Evolutionary conservation across 164 flowering plant genomes (phyloP).

Genomic region (Saururus chinensis): DNA sequence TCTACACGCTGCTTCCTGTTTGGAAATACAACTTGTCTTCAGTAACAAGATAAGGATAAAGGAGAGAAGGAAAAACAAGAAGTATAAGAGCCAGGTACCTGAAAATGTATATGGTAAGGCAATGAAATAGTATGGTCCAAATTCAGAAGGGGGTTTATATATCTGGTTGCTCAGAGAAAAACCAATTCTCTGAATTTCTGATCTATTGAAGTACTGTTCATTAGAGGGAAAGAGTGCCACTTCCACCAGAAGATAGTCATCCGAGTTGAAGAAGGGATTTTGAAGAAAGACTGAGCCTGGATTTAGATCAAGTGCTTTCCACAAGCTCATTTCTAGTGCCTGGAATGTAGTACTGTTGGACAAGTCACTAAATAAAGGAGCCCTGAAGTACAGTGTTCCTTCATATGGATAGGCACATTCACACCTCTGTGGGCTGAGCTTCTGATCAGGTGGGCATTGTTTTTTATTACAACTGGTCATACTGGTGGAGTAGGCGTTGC

Average conservation of each 20-base stretch:
- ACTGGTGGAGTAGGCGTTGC: constrained; percentile 49
- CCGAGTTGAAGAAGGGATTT: constrained; percentile 46
- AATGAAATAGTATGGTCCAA: constrained; percentile 60
- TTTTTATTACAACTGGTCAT: constrained; percentile 46
- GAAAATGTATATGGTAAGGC: constrained; percentile 42
- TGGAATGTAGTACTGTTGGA: constrained; percentile 43
- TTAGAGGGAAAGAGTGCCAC: constrained; percentile 56
- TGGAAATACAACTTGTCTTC: no score
- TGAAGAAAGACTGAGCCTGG: constrained; percentile 72
- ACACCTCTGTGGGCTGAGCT: constrained; percentile 71
- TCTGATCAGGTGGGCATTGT: constrained; percentile 41
- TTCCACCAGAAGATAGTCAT: constrained; percentile 60
- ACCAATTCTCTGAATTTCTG: constrained; percentile 57
- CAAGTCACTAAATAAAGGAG: constrained; percentile 60
- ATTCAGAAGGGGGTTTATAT: constrained; percentile 46
- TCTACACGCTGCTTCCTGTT: no score
- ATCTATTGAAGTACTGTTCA: constrained; percentile 50
- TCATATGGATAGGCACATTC: constrained; percentile 67
- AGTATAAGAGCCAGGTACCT: constrained; percentile 22
- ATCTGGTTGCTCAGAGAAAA: constrained; percentile 50
- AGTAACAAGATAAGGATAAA: not conserved
- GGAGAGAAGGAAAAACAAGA: not conserved
- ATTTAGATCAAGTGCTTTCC: constrained; percentile 43
- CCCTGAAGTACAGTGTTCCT: constrained; percentile 69
- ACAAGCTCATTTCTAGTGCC: constrained; percentile 54